Percentiles rank a stretch among this genome's conserved stretches.
Evolutionary conservation across 768 basidiomycete genomes (phyloP).

Genomic region (Chalciporus chontae): DNA sequence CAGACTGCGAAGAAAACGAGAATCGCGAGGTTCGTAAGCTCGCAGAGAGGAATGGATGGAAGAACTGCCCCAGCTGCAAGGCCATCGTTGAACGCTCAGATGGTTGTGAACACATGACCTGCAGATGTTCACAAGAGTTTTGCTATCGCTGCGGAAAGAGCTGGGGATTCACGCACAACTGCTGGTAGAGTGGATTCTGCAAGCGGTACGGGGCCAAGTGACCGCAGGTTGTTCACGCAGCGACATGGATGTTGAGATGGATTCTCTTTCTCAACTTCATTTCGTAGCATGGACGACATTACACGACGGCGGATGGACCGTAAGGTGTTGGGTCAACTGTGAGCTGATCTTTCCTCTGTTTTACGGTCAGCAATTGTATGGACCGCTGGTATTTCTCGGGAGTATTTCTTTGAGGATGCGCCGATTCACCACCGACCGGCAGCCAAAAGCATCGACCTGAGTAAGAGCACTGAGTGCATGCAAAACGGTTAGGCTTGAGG

Average conservation of each 20-base stretch:
- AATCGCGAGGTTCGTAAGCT: conserved; percentile 43
- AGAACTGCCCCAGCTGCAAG: conserved; percentile 58
- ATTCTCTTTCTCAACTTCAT: background rate
- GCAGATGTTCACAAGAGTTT: conserved; percentile 38
- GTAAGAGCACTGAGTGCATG: too few species aligned
- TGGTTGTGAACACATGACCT: conserved; percentile 61
- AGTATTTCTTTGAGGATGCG: too few species aligned
- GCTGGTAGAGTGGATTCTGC: background rate
- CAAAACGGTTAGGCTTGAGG: too few species aligned
- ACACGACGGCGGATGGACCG: background rate
- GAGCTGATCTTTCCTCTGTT: too few species aligned
- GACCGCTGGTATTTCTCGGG: too few species aligned
- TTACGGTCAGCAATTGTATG: too few species aligned
- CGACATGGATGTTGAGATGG: background rate
- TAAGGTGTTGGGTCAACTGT: background rate
- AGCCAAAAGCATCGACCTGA: too few species aligned
- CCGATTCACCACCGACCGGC: too few species aligned
- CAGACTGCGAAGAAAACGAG: conserved; percentile 41
- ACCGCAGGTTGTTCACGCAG: background rate
- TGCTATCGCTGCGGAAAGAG: conserved; percentile 21
- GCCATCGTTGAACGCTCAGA: conserved; percentile 49
- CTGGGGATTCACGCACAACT: background rate
- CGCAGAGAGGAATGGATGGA: conserved; percentile 48
- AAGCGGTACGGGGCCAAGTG: too few species aligned
- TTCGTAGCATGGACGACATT: background rate